phyloP scores from a whole-genome alignment of 2,329 filamentous ascomycete genomes.

The Paraconiothyrium sp. region DNA sequence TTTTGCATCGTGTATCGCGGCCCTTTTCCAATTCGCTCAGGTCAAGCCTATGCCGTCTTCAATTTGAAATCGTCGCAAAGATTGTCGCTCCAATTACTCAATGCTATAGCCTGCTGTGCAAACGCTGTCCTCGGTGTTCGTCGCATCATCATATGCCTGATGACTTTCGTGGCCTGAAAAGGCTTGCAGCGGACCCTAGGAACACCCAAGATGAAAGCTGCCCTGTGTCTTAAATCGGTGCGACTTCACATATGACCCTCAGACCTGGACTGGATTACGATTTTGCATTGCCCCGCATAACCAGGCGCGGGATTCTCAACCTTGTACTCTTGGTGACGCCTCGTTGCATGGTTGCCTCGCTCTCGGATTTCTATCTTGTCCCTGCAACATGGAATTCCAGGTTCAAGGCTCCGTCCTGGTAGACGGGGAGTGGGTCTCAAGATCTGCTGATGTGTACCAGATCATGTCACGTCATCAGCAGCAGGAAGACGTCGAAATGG shows the following conservation, averaged over 20 bases:
- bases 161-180: constrained; percentile 20
- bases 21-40: constrained; percentile 8
- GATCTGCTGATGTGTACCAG: constrained; percentile 52
- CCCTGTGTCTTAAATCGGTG: constrained; percentile 18
- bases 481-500: constrained; percentile 37
- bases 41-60: background rate
- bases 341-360: background rate
- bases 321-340: constrained; percentile 5
- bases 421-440: constrained; percentile 47
- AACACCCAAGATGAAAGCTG: constrained; percentile 30
- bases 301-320: background rate
- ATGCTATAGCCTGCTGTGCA: constrained; percentile 24
- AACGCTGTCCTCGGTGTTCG: constrained; percentile 22
- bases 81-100: constrained; percentile 17
- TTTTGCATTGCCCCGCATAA: constrained; percentile 1
- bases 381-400: constrained; percentile 37
- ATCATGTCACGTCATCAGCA: constrained; percentile 49
- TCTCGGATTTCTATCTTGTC: constrained; percentile 3
- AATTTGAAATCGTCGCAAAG: constrained; percentile 15
- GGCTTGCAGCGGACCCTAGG: constrained; percentile 21
- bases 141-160: constrained; percentile 19
- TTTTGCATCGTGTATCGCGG: background rate
- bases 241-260: constrained; percentile 15
- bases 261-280: constrained; percentile 6
- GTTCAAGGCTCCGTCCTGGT: constrained; percentile 39